Conservation (phyloP, 208 protist genomes). For the Crithidia mellificae region DNA sequence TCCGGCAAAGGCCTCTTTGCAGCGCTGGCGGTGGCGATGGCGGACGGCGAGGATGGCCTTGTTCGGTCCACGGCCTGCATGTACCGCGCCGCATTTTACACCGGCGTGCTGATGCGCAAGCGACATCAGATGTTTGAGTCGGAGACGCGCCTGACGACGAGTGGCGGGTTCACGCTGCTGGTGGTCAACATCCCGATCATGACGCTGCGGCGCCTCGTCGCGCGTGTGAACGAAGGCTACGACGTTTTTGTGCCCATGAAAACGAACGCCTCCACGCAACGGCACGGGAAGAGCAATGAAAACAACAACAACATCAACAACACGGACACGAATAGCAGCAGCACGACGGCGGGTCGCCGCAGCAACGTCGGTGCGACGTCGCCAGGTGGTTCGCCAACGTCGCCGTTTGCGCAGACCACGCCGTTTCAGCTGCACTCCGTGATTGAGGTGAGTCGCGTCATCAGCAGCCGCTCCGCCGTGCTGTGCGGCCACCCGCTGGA, state of each 20-base stretch:
- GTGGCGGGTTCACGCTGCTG: slow-evolving; percentile 53
- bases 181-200: slow-evolving; percentile 75
- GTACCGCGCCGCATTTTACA: slow-evolving; percentile 68
- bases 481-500: slow-evolving; percentile 81
- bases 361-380: background rate
- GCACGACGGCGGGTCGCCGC: slow-evolving; percentile 1
- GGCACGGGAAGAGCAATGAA: background rate
- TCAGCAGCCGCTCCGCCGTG: slow-evolving; percentile 64
- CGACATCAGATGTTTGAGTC: slow-evolving; percentile 35
- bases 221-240: slow-evolving; percentile 58
- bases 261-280: background rate
- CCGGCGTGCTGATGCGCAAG: slow-evolving; percentile 51
- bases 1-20: slow-evolving; percentile 75
- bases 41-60: slow-evolving; percentile 45
- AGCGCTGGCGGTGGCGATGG: slow-evolving; percentile 73
- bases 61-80: slow-evolving; percentile 48
- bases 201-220: slow-evolving; percentile 57
- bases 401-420: background rate
- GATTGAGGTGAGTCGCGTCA: slow-evolving; percentile 70
- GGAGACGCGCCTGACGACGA: slow-evolving; percentile 30
- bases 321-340: slow-evolving; percentile 1
- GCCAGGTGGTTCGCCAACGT: background rate
- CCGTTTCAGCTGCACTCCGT: slow-evolving; percentile 45
- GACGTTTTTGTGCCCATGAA: slow-evolving; percentile 22
- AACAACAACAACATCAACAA: background rate